Conservation (phyloP, 2,329 filamentous ascomycete species). For the Myriosclerotinia scirpicola region DNA sequence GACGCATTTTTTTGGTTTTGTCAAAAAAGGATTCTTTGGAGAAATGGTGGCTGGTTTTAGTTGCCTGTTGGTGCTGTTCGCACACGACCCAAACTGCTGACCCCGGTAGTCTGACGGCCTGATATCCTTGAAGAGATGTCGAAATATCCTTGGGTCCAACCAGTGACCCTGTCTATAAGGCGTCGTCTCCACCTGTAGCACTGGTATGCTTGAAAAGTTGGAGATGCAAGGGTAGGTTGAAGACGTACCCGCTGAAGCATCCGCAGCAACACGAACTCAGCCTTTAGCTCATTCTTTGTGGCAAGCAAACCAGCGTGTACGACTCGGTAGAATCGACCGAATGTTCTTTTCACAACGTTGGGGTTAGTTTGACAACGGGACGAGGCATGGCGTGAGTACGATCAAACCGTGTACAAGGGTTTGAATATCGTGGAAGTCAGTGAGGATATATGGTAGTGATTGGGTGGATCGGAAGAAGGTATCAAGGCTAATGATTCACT, state of each 20-base stretch:
- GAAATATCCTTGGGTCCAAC: constrained; percentile 11
- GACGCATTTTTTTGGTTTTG: background rate
- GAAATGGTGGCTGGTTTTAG: constrained; percentile 20
- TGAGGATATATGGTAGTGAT: background rate
- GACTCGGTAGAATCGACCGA: constrained; percentile 31
- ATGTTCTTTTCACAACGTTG: constrained; percentile 23
- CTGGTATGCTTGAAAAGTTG: constrained; percentile 1
- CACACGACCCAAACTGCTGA: constrained; percentile 21
- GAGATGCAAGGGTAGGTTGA: constrained; percentile 11
- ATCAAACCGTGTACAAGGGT: constrained; percentile 22
- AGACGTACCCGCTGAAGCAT: constrained; percentile 22
- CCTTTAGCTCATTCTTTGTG: constrained; percentile 26
- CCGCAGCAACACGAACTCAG: constrained; percentile 32
- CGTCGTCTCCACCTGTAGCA: constrained; percentile 15
- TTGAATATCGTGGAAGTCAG: background rate
- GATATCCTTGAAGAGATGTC: constrained; percentile 9
- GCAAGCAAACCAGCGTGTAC: constrained; percentile 31
- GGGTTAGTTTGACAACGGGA: constrained; percentile 21
- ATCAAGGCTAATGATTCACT: background rate
- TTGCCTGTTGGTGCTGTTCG: constrained; percentile 10
- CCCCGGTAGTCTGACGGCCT: constrained; percentile 15
- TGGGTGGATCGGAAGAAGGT: background rate
- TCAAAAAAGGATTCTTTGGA: constrained; percentile 6
- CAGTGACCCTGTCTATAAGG: constrained; percentile 17
- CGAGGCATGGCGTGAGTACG: constrained; percentile 17